Evolutionary conservation across 164 flowering plant species (phyloP).

Genomic region (Vitis rotundifolia): DNA sequence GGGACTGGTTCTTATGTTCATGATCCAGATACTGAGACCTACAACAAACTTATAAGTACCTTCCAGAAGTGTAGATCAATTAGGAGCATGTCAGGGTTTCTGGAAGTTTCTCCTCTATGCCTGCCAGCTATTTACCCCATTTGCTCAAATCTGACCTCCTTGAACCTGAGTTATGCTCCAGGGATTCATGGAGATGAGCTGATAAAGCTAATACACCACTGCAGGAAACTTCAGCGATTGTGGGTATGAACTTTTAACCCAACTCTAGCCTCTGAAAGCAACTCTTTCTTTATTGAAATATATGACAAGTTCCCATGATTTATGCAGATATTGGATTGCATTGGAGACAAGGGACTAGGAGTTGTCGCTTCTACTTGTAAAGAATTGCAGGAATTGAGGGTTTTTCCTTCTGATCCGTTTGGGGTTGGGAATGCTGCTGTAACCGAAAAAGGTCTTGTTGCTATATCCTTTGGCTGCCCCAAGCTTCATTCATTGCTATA

Average conservation of each 20-base stretch:
- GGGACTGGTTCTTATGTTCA: constrained; percentile 64
- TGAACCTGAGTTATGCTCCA: constrained; percentile 83
- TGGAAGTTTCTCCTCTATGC: constrained; percentile 59
- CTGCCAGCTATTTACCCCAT: constrained; percentile 56
- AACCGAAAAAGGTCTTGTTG: constrained; percentile 79
- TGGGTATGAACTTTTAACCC: constrained; percentile 52
- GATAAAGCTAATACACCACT: constrained; percentile 53
- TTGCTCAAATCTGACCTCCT: constrained; percentile 60
- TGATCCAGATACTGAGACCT: constrained; percentile 51
- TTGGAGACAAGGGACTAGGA: constrained; percentile 78
- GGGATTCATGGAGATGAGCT: constrained; percentile 56
- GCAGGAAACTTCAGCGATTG: constrained; percentile 70
- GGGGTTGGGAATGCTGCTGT: constrained; percentile 56
- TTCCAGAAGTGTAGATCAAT: constrained; percentile 51
- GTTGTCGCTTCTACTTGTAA: constrained; percentile 79
- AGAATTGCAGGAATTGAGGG: constrained; percentile 80
- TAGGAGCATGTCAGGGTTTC: constrained; percentile 81
- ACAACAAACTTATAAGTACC: constrained; percentile 29
- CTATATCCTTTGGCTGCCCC: constrained; percentile 74
- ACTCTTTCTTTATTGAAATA: not conserved
- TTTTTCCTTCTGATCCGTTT: constrained; percentile 68
- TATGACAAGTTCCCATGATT: not conserved
- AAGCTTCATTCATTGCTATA: constrained; percentile 74
- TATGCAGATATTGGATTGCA: constrained; percentile 74
- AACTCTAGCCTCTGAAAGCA: not conserved